Evolutionary conservation across 2,329 filamentous ascomycete genomes (phyloP).

Genomic region (Fusarium pseudoanthophilum): DNA sequence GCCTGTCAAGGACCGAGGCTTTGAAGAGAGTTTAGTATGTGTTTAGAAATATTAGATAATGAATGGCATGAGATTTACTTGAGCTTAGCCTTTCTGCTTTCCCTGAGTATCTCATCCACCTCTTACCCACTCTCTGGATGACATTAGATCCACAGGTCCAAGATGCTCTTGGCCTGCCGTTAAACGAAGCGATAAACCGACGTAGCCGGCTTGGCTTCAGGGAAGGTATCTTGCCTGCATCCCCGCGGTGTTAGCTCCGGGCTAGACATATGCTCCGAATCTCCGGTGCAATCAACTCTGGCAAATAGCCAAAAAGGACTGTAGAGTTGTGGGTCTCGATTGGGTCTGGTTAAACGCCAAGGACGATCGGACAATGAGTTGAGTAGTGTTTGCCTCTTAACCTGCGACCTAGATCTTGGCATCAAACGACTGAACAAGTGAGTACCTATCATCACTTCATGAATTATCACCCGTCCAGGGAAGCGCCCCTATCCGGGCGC

Average conservation of each 20-base stretch:
- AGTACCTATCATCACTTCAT: too few relatives aligned
- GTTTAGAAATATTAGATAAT: not conserved
- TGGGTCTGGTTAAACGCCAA: too few relatives aligned
- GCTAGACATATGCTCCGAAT: too few relatives aligned
- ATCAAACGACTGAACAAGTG: too few relatives aligned
- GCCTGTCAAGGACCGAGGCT: conserved; percentile 52
- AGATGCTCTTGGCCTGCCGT: not conserved
- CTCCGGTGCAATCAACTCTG: too few relatives aligned
- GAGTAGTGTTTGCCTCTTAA: too few relatives aligned
- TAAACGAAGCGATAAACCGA: not conserved
- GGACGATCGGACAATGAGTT: too few relatives aligned
- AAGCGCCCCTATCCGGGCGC: too few relatives aligned
- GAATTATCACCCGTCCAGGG: rapidly evolving
- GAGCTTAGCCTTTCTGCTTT: rapidly evolving
- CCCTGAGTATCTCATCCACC: not conserved
- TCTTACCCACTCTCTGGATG: not conserved
- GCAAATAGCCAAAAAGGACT: too few relatives aligned
- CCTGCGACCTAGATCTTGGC: too few relatives aligned
- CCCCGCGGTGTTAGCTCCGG: too few relatives aligned
- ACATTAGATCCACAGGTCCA: not conserved
- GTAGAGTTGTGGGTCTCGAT: too few relatives aligned
- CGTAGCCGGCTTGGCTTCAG: not conserved
- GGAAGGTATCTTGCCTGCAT: not conserved
- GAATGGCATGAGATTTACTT: not conserved
- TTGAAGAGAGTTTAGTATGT: not conserved